A percentile compares a stretch with the other conserved stretches of the same genome.
Evolutionary conservation across 495 filamentous ascomycete genomes (phyloP).

Genomic region (Lophiotrema nucula): DNA sequence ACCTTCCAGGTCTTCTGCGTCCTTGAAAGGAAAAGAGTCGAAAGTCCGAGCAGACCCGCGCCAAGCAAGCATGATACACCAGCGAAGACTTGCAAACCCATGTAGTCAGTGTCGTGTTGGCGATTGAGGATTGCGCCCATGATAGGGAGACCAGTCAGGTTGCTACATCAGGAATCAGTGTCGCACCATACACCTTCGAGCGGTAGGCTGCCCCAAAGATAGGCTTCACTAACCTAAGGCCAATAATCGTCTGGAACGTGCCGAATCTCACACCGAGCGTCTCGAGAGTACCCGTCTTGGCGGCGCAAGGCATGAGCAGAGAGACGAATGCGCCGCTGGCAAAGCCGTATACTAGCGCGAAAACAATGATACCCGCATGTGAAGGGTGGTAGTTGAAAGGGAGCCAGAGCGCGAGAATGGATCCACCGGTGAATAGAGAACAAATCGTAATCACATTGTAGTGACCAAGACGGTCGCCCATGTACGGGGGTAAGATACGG

Average conservation of each 20-base stretch:
- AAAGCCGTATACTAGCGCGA: slow-evolving; percentile 1
- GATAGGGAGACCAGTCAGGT: background rate
- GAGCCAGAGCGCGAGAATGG: background rate
- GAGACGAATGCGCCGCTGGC: background rate
- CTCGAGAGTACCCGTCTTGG: background rate
- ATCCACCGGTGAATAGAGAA: background rate
- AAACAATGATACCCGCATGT: background rate
- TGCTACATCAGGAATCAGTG: background rate
- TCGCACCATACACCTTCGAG: background rate
- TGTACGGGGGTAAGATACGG: background rate
- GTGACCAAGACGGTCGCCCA: background rate
- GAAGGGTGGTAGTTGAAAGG: background rate
- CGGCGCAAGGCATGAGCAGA: slow-evolving; percentile 2
- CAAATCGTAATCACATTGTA: background rate
- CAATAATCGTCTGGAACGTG: background rate
- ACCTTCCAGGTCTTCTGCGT: too few relatives aligned
- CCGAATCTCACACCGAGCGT: background rate
- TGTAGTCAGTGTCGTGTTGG: background rate
- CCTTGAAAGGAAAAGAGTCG: too few relatives aligned
- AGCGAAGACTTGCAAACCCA: background rate
- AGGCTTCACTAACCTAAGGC: background rate
- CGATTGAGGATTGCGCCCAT: slow-evolving; percentile 1
- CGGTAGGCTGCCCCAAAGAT: too few relatives aligned
- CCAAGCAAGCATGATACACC: too few relatives aligned
- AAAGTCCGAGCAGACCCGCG: too few relatives aligned